Percentiles rank a stretch among this genome's conserved stretches.
phyloP scores from a whole-genome alignment of 805 yeast species.

The Myxozyma vanderwaltii region DNA sequence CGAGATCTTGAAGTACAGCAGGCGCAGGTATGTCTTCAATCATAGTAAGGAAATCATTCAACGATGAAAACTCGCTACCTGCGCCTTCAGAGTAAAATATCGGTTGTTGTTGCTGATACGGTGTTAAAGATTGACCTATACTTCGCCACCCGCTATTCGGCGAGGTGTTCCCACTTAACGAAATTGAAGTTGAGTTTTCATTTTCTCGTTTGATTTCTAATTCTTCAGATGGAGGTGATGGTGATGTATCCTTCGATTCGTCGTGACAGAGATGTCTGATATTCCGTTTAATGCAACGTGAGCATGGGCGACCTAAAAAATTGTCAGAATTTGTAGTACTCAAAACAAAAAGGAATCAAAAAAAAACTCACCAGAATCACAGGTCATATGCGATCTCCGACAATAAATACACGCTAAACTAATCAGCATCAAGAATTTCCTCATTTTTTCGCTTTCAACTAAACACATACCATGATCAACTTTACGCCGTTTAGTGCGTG shows the following conservation, averaged over 20 bases:
- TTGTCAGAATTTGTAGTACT: background rate
- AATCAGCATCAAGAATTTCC: too few species aligned
- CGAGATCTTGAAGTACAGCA: background rate
- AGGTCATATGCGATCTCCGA: slow-evolving; percentile 90
- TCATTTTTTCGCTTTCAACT: too few species aligned
- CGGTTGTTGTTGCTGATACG: slow-evolving; percentile 48
- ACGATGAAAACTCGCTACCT: slow-evolving; percentile 86
- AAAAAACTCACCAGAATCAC: slow-evolving; percentile 59
- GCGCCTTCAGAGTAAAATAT: slow-evolving; percentile 79
- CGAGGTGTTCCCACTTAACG: background rate
- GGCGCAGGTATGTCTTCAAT: slow-evolving; percentile 59
- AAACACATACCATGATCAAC: slow-evolving; percentile 25
- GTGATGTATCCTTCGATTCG: slow-evolving; percentile 43
- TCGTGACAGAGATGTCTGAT: slow-evolving; percentile 87
- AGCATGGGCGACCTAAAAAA: slow-evolving; percentile 63
- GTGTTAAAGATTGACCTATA: slow-evolving; percentile 4
- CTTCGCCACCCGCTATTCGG: background rate
- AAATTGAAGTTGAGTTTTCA: background rate
- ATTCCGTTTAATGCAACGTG: slow-evolving; percentile 80
- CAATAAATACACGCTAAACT: slow-evolving; percentile 80
- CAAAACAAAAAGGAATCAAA: background rate
- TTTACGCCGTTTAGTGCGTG: slow-evolving; percentile 20
- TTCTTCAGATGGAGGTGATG: background rate
- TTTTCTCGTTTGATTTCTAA: background rate
- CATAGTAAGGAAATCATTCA: slow-evolving; percentile 86